phyloP scores from a whole-genome alignment of 2,329 filamentous ascomycete species.

The Pseudofabraea citricarpa region DNA sequence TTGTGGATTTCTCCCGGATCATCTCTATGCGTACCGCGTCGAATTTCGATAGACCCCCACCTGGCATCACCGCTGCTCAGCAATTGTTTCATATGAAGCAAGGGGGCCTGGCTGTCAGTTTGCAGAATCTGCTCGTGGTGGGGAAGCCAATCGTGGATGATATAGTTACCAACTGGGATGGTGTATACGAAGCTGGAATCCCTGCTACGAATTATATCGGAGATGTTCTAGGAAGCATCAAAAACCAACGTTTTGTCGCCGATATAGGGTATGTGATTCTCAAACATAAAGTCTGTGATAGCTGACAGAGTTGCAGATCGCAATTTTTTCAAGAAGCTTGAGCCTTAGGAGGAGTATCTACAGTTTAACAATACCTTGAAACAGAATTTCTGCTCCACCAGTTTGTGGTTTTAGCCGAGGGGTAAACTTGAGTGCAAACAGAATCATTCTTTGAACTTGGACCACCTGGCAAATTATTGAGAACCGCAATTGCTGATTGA shows the following conservation, averaged over 20 bases:
- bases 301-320: too few species aligned
- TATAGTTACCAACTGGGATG: constrained; percentile 56
- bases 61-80: constrained; percentile 46
- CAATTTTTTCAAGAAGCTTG: too few species aligned
- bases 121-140: constrained; percentile 60
- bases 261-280: background rate
- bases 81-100: constrained; percentile 55
- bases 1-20: constrained; percentile 59
- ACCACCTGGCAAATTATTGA: too few species aligned
- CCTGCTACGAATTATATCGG: constrained; percentile 60
- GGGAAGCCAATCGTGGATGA: constrained; percentile 58
- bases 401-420: too few species aligned
- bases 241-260: constrained; percentile 32
- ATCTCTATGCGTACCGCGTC: constrained; percentile 63
- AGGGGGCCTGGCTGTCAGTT: constrained; percentile 56
- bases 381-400: too few species aligned
- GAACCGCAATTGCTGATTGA: too few species aligned
- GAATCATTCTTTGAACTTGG: too few species aligned
- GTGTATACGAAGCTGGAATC: constrained; percentile 51
- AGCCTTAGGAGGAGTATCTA: too few species aligned
- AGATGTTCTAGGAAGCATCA: constrained; percentile 65
- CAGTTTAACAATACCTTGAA: too few species aligned
- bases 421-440: too few species aligned
- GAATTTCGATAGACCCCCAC: constrained; percentile 64
- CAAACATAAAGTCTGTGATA: too few species aligned